Percentiles rank a stretch among this genome's conserved stretches.
These are phyloP conservation scores for Azolla pinnata DNA, from an alignment of 75 land plant species.

Conservation along the genomic window DNA sequence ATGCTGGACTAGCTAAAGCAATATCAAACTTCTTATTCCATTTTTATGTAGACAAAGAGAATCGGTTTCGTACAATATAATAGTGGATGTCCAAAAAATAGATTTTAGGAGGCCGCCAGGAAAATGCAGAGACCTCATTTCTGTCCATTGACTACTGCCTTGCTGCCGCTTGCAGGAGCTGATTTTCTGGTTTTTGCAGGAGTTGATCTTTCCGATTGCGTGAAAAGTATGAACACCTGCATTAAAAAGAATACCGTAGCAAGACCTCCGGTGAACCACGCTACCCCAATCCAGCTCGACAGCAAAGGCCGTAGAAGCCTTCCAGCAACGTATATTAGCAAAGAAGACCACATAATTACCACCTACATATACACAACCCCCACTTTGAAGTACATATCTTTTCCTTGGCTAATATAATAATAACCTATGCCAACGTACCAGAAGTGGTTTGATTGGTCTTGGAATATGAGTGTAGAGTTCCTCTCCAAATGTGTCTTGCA, in stretches of 20 bases:
- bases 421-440: constrained; percentile 14
- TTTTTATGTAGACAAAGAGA: no score
- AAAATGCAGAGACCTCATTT: no score
- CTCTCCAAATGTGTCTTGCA: constrained; percentile 38
- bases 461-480: constrained; percentile 21
- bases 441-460: constrained; percentile 24
- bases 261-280: constrained; percentile 39
- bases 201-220: constrained; percentile 74
- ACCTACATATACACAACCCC: constrained; percentile 36
- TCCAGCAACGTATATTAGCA: constrained; percentile 26
- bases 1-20: no score
- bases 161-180: constrained; percentile 3
- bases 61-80: no score
- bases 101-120: no score
- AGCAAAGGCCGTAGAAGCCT: constrained; percentile 36
- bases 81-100: no score
- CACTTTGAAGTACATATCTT: no score
- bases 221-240: constrained; percentile 53
- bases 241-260: constrained; percentile 41
- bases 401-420: no score
- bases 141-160: no score
- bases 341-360: constrained; percentile 33
- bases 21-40: no score
- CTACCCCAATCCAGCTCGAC: constrained; percentile 58
- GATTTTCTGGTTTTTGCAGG: constrained; percentile 26